These are phyloP conservation scores for Exobasidium rhododendri DNA, from an alignment of 1,284 basidiomycete genomes.

Conservation along the genomic window DNA sequence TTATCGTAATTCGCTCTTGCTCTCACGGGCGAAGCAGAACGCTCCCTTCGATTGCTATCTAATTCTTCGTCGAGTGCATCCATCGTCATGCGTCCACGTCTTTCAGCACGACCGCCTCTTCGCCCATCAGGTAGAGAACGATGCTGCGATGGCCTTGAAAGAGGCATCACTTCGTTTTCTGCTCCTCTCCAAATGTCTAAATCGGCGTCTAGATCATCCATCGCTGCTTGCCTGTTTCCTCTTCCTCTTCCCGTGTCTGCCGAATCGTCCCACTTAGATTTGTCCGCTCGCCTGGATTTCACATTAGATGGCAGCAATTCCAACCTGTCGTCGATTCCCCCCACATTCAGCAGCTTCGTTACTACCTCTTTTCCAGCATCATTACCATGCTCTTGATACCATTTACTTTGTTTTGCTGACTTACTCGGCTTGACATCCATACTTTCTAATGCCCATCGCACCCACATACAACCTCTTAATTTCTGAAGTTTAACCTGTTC, in stretches of 20 bases:
- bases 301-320: constrained; percentile 29
- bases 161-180: constrained; percentile 20
- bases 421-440: constrained; percentile 41
- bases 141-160: constrained; percentile 1
- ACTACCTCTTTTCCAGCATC: constrained; percentile 51
- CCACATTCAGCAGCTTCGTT: constrained; percentile 41
- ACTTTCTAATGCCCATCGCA: constrained; percentile 37
- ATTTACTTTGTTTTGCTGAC: constrained; percentile 34
- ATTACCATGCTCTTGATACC: constrained; percentile 49
- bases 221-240: constrained; percentile 11
- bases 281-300: constrained; percentile 13
- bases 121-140: constrained; percentile 10
- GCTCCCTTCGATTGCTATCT: constrained; percentile 19
- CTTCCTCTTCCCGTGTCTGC: background rate
- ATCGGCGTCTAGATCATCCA: constrained; percentile 29
- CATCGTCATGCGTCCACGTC: constrained; percentile 3
- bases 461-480: constrained; percentile 28
- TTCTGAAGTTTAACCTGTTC: constrained; percentile 23
- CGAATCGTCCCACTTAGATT: constrained; percentile 6
- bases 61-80: constrained; percentile 31
- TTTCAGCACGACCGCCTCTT: background rate
- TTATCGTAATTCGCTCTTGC: constrained; percentile 10
- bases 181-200: constrained; percentile 23
- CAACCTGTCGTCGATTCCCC: constrained; percentile 23
- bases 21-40: constrained; percentile 30